phyloP scores from a whole-genome alignment of 75 land plant species.

The Sequoia sempervirens region DNA sequence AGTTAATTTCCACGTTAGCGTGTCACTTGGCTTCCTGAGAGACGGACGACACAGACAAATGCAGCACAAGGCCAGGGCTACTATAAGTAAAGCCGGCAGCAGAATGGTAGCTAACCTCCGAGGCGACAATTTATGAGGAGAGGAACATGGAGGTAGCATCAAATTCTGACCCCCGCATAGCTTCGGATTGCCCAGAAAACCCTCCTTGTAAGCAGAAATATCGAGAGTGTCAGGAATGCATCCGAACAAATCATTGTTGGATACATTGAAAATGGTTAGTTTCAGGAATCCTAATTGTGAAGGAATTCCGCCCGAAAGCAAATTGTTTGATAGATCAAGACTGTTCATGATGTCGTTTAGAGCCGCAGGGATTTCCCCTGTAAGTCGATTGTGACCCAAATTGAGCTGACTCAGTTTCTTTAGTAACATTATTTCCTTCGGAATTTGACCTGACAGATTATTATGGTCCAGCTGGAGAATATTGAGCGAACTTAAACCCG shows the following conservation, averaged over 20 bases:
- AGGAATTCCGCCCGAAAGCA: conserved; percentile 49
- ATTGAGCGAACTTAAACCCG: conserved; percentile 8
- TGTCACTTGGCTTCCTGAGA: too few relatives aligned
- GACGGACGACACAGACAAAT: too few relatives aligned
- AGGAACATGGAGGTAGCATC: background rate
- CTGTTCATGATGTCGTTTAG: conserved; percentile 29
- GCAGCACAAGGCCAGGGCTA: too few relatives aligned
- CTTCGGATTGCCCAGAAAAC: background rate
- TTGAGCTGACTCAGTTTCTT: background rate
- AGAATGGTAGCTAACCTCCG: too few relatives aligned
- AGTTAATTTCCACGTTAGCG: conserved; percentile 1
- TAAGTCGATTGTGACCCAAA: conserved; percentile 15
- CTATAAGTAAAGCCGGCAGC: too few relatives aligned
- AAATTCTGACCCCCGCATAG: conserved; percentile 17
- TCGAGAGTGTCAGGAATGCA: too few relatives aligned
- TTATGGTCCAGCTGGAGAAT: conserved; percentile 12
- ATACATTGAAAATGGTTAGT: too few relatives aligned
- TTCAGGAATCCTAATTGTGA: conserved; percentile 32
- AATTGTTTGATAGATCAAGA: conserved; percentile 11
- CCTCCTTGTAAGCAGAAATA: too few relatives aligned
- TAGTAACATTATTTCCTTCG: background rate
- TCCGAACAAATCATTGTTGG: too few relatives aligned
- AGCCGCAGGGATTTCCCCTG: conserved; percentile 52
- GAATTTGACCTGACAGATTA: background rate
- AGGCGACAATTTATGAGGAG: too few relatives aligned